These are phyloP conservation scores for Colletotrichum higginsianum DNA, from an alignment of 2,329 filamentous ascomycete species.

Conservation along the genomic window DNA sequence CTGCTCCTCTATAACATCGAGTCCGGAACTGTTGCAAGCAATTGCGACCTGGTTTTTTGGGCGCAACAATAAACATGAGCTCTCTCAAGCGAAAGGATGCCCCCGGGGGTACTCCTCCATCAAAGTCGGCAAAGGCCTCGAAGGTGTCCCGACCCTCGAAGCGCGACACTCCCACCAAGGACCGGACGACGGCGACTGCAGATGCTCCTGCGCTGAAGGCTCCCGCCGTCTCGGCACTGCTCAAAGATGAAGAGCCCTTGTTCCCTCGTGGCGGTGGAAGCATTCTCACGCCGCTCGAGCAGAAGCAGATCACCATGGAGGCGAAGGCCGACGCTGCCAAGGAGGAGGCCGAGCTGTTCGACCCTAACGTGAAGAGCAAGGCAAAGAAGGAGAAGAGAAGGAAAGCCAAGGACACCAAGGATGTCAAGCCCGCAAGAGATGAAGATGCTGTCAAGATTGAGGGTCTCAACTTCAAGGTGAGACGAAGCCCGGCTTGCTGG, in stretches of 20 bases:
- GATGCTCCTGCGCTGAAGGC: slow-evolving; percentile 50
- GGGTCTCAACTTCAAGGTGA: slow-evolving; percentile 89
- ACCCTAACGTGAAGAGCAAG: slow-evolving; percentile 62
- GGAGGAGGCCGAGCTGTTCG: slow-evolving; percentile 77
- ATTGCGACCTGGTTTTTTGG: slow-evolving; percentile 36
- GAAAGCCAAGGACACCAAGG: slow-evolving; percentile 67
- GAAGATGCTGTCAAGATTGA: slow-evolving; percentile 81
- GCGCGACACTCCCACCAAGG: slow-evolving; percentile 53
- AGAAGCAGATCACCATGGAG: slow-evolving; percentile 96
- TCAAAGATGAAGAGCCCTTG: slow-evolving; percentile 85
- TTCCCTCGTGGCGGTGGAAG: slow-evolving; percentile 95
- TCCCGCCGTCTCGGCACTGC: slow-evolving; percentile 58
- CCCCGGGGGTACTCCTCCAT: slow-evolving; percentile 64
- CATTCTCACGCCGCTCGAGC: slow-evolving; percentile 91
- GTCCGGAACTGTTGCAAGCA: slow-evolving; percentile 38
- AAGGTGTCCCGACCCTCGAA: slow-evolving; percentile 65
- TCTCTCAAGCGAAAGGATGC: slow-evolving; percentile 72
- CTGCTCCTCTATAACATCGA: slow-evolving; percentile 30
- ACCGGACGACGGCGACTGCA: slow-evolving; percentile 50
- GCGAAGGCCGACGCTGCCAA: slow-evolving; percentile 93
- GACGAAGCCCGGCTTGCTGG: slow-evolving; percentile 38
- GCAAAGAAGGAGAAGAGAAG: slow-evolving; percentile 69
- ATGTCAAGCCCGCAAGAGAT: slow-evolving; percentile 63
- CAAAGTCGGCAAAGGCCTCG: slow-evolving; percentile 64
- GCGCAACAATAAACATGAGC: slow-evolving; percentile 61